These are phyloP conservation scores for Pyrenochaeta sp. DNA, from an alignment of 2,329 filamentous ascomycete genomes.

Conservation along the genomic window DNA sequence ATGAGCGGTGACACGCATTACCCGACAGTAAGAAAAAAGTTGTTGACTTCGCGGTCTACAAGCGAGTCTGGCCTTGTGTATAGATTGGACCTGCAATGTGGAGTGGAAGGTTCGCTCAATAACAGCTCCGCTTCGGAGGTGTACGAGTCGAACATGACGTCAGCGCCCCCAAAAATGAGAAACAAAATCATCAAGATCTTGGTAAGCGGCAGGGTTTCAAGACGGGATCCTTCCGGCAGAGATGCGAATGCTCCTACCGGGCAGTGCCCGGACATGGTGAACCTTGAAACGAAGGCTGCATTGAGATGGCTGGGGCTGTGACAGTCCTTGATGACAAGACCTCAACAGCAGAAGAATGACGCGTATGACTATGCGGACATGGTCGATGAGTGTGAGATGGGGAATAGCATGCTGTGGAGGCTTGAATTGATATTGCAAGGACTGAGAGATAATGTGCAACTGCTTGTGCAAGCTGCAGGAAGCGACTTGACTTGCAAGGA, in stretches of 20 bases:
- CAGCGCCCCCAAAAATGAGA: neutral
- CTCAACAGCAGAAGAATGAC: neutral
- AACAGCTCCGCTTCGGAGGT: no score
- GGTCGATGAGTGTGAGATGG: no score
- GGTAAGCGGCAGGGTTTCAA: neutral
- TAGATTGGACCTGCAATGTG: no score
- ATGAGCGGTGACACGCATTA: no score
- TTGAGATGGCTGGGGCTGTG: neutral
- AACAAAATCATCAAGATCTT: neutral
- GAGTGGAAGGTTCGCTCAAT: no score
- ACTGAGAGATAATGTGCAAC: neutral
- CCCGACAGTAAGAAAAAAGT: no score
- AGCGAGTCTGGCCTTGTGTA: no score
- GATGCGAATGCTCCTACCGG: neutral
- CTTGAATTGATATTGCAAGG: neutral
- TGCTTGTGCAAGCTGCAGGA: neutral
- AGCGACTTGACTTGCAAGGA: neutral
- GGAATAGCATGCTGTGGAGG: neutral
- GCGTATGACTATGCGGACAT: neutral
- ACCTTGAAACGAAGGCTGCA: neutral
- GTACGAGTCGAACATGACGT: neutral
- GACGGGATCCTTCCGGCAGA: neutral
- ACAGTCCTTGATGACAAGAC: conserved; percentile 1
- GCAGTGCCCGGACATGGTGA: neutral
- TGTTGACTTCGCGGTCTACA: no score